phyloP scores from a whole-genome alignment of 2,329 filamentous ascomycete species.

The Curvularia hawaiiensis region DNA sequence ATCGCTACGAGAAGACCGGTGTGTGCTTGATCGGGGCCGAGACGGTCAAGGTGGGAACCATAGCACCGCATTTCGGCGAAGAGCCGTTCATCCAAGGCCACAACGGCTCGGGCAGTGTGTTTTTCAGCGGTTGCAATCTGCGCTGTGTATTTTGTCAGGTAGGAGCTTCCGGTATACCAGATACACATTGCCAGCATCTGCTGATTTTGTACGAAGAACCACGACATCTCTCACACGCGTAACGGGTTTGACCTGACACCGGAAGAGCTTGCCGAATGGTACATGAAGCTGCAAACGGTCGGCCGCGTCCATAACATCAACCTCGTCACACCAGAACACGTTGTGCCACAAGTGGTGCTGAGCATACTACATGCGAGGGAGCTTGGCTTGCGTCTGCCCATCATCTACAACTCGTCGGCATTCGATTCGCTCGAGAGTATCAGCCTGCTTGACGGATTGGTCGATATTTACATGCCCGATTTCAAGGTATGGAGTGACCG shows the following conservation, averaged over 20 bases:
- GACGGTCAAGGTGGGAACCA: conserved; percentile 79
- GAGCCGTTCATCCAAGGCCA: conserved; percentile 82
- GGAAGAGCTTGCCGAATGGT: conserved; percentile 81
- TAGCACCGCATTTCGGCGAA: conserved; percentile 83
- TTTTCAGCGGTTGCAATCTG: conserved; percentile 78
- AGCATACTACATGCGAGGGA: conserved; percentile 76
- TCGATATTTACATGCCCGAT: conserved; percentile 87
- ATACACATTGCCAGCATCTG: background rate
- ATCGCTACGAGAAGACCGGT: conserved; percentile 79
- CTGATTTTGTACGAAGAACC: conserved; percentile 55
- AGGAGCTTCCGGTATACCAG: background rate
- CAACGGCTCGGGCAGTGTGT: conserved; percentile 78
- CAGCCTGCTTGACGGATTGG: conserved; percentile 74
- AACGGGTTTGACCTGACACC: conserved; percentile 80
- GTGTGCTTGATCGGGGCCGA: conserved; percentile 76
- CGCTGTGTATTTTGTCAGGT: conserved; percentile 62
- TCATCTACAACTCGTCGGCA: conserved; percentile 84
- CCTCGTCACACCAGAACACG: conserved; percentile 83
- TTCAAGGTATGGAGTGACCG: conserved; percentile 79
- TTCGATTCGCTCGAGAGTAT: conserved; percentile 79
- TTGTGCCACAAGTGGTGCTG: conserved; percentile 80
- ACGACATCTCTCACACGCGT: conserved; percentile 81
- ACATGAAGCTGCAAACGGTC: conserved; percentile 77
- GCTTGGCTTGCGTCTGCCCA: conserved; percentile 71
- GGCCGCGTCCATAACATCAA: conserved; percentile 92